A percentile compares a stretch with the other conserved stretches of the same genome.
Evolutionary conservation across 176 grass and related monocot genomes (phyloP).

Genomic region (Hyparrhenia diplandra): DNA sequence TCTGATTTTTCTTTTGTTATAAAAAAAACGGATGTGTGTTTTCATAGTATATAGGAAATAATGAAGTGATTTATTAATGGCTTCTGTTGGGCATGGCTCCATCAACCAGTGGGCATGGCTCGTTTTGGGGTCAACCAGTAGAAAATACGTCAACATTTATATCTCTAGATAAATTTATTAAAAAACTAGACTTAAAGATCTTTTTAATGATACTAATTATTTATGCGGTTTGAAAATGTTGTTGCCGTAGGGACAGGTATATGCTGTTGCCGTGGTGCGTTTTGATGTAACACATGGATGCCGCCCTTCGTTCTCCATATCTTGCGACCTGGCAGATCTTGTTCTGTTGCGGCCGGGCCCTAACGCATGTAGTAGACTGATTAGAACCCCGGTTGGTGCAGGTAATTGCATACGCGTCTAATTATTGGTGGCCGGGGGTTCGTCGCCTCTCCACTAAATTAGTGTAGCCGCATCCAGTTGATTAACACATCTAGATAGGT

Average conservation of each 20-base stretch:
- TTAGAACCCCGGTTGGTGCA: conserved; percentile 15
- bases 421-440: conserved; percentile 25
- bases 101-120: background rate
- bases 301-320: conserved; percentile 14
- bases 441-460: background rate
- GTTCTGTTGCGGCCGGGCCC: conserved; percentile 10
- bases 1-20: background rate
- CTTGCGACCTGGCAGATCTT: conserved; percentile 45
- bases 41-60: background rate
- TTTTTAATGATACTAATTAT: too few relatives aligned
- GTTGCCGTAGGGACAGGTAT: background rate
- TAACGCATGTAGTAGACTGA: background rate
- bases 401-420: conserved; percentile 25
- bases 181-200: too few relatives aligned
- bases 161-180: too few relatives aligned
- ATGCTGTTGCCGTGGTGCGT: background rate
- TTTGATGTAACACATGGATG: conserved; percentile 16
- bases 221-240: too few relatives aligned
- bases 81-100: conserved; percentile 24
- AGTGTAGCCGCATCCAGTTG: background rate
- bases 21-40: too few relatives aligned
- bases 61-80: background rate
- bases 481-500: background rate
- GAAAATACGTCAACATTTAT: too few relatives aligned
- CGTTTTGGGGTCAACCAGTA: too few relatives aligned